phyloP scores from a whole-genome alignment of 2,329 filamentous ascomycete species.

The Diaporthe sp. region DNA sequence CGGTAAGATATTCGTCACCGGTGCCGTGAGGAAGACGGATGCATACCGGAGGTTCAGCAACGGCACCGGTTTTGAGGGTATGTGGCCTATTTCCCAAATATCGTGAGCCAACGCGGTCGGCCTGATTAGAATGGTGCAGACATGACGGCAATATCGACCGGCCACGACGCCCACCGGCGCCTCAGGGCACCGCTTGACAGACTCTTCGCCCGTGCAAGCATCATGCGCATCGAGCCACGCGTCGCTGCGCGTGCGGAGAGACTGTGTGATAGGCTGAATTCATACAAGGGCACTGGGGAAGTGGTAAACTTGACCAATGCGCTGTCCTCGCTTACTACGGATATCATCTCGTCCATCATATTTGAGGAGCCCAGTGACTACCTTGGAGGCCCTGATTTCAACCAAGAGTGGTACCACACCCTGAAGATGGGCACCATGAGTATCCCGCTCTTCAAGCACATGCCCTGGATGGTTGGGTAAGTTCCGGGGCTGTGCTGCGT shows the following conservation, averaged over 20 bases:
- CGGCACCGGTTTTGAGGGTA: background rate
- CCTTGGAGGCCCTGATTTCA: background rate
- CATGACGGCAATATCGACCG: background rate
- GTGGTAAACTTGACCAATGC: background rate
- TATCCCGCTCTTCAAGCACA: background rate
- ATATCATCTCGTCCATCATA: constrained; percentile 1
- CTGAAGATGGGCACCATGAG: constrained; percentile 2
- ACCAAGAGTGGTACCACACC: background rate
- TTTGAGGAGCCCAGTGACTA: background rate
- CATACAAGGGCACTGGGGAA: background rate
- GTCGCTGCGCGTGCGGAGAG: background rate
- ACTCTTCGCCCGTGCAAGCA: background rate
- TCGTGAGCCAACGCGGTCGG: no score
- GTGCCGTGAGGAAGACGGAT: background rate
- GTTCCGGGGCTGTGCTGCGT: background rate
- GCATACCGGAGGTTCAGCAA: background rate
- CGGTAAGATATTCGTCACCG: background rate
- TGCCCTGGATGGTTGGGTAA: background rate
- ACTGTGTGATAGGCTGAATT: background rate
- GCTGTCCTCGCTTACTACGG: background rate
- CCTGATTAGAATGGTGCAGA: background rate
- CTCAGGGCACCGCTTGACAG: background rate
- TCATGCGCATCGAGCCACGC: background rate
- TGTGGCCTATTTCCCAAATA: background rate
- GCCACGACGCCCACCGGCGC: background rate